Evolutionary conservation across 805 yeast genomes (phyloP), one percentile per base, ranked within the genome.

Genomic region (Candida insectalens): DNA sequence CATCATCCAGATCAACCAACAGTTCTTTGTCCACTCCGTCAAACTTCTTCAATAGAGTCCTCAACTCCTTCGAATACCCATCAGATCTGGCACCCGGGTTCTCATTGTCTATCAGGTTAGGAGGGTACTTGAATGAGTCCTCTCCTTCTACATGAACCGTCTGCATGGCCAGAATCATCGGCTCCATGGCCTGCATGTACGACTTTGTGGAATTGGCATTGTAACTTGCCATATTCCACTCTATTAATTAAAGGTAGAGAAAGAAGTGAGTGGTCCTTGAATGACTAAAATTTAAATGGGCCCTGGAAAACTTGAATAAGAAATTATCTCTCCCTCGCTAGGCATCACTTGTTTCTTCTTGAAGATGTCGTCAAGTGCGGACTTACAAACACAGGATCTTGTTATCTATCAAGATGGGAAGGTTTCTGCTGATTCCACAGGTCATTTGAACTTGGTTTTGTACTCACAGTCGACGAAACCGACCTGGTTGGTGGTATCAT

Each of bases 121-220:
- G 58, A 12, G 53, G 64, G 12, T 47, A 33, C 37, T 39, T 51
- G 27, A 45, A 39, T 8, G 29, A 35, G 3, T 42, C 45, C 22
- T 41, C 55, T 10, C 41, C 49, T 19, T 37, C 54, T 29, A 55
- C 37, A 1, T 53, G 45, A 6, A 17, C 8, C 12, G 71, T 45
- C 1, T 48, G 39, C 36, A 76, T 49, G 1, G 66, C 53, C 5
- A 69, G 73, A n/a, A 71, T 60, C 78, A 82, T 72, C 2, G 75
- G 69, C 51, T 68, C 71, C 85, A 82, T 79, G 14, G 92, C 89
- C 50, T 71, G 71, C 81, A 82, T 73, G 54, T 72, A 82, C 16
- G 92, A 80, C 54, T 73, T 70, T 7, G 88, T 79, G 1, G 88
- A 79, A 10, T 70, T 61, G 6, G 67, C 80, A 30, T 70, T 67